Evolutionary conservation across 176 grass and related monocot species (phyloP).

Genomic region (Saccharum officinarum): DNA sequence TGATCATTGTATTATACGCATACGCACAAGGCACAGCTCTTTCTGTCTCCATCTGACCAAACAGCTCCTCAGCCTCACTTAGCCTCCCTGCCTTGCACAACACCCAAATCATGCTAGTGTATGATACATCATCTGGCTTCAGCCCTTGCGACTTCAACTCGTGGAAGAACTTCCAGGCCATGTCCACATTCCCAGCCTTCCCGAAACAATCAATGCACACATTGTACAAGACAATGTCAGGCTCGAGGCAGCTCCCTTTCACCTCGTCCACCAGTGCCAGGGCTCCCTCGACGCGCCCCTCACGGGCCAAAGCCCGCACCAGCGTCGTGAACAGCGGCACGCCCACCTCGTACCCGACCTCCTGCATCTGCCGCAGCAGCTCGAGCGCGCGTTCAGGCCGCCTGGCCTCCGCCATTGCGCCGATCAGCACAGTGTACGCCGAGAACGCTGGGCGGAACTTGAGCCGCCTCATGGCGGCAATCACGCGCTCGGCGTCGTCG

Average conservation of each 20-base stretch:
- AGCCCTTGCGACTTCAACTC: constrained; percentile 74
- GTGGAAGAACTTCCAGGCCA: constrained; percentile 96
- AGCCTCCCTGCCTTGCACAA: constrained; percentile 72
- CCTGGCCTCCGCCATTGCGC: constrained; percentile 55
- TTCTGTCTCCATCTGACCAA: constrained; percentile 67
- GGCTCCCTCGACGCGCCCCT: constrained; percentile 54
- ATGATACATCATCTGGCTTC: constrained; percentile 78
- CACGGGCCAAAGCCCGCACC: constrained; percentile 62
- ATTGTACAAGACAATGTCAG: constrained; percentile 81
- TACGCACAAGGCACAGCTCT: constrained; percentile 76
- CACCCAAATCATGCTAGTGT: constrained; percentile 92
- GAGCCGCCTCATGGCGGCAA: constrained; percentile 63
- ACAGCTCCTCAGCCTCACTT: constrained; percentile 70
- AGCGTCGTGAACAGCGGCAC: constrained; percentile 78
- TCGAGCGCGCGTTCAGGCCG: constrained; percentile 61
- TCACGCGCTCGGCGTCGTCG: constrained; percentile 46
- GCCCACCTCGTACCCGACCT: constrained; percentile 83
- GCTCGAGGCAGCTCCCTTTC: constrained; percentile 75
- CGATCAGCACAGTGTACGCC: constrained; percentile 72
- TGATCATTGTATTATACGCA: constrained; percentile 84
- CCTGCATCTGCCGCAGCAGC: constrained; percentile 90
- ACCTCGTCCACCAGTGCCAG: constrained; percentile 72
- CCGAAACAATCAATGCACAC: constrained; percentile 92
- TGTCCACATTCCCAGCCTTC: constrained; percentile 85
- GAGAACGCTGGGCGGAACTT: constrained; percentile 90